These are phyloP conservation scores for Pseudogymnoascus destructans DNA, from an alignment of 2,329 filamentous ascomycete genomes.

Conservation along the genomic window DNA sequence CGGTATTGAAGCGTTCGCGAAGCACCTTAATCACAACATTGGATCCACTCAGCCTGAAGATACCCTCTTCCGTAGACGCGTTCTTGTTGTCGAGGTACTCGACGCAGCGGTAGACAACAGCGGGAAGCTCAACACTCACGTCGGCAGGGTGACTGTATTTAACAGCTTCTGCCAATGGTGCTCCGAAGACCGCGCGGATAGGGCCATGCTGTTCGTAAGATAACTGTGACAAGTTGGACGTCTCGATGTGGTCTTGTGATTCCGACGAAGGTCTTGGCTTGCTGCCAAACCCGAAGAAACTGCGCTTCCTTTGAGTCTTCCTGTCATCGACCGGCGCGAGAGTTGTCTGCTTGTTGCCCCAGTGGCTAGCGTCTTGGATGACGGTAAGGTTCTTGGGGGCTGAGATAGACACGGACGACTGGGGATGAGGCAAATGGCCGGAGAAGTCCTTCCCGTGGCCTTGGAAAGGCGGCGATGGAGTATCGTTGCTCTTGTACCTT, in stretches of 20 bases:
- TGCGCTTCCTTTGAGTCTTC: slow-evolving; percentile 60
- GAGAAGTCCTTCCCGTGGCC: slow-evolving; percentile 22
- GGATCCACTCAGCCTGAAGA: slow-evolving; percentile 93
- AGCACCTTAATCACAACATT: slow-evolving; percentile 87
- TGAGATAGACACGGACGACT: slow-evolving; percentile 51
- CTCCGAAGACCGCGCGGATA: slow-evolving; percentile 67
- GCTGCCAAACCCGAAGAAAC: slow-evolving; percentile 58
- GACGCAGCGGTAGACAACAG: slow-evolving; percentile 89
- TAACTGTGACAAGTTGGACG: slow-evolving; percentile 30
- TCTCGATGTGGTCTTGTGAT: slow-evolving; percentile 40
- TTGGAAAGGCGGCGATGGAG: slow-evolving; percentile 23
- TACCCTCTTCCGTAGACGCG: slow-evolving; percentile 77
- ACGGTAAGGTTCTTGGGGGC: slow-evolving; percentile 71
- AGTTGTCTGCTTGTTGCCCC: slow-evolving; percentile 60
- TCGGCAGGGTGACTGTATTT: slow-evolving; percentile 63
- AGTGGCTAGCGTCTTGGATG: slow-evolving; percentile 70
- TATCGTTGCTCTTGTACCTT: slow-evolving; percentile 23
- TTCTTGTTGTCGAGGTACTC: slow-evolving; percentile 80
- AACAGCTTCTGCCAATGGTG: slow-evolving; percentile 74
- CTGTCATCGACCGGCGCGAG: slow-evolving; percentile 56
- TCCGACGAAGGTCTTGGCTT: slow-evolving; percentile 47
- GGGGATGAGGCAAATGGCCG: slow-evolving; percentile 22
- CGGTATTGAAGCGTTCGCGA: slow-evolving; percentile 82
- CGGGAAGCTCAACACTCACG: slow-evolving; percentile 63
- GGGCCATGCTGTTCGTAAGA: slow-evolving; percentile 38